Evolutionary conservation across 805 yeast genomes (phyloP), one percentile per base, ranked within the genome.

Genomic region (Cyberlindnera suaveolens): DNA sequence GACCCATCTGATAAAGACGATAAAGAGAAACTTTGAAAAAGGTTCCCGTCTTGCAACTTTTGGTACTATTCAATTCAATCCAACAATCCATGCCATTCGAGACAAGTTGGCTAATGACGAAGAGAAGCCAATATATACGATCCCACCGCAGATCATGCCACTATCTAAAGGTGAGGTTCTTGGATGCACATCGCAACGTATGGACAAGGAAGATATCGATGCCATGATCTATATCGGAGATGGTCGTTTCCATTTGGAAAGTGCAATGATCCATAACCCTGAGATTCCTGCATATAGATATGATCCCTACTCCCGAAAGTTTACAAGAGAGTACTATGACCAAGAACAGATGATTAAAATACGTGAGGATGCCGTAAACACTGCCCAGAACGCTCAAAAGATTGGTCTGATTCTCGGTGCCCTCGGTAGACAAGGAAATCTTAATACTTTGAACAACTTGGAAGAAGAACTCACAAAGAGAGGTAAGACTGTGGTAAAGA

Each of bases 201-300:
- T 93, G 34, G 82, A 82, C 50, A 70, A 74, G 18, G 71, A 72
- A 5, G 82, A 79, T 35, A 72, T 76, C 30, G 79, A 80, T 54
- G 95, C 90, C 0, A 87, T 90, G 83, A 74, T 93, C 3, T 93
- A 91, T 57, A 71, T 93, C 18, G 99, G 99, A 30, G 99, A 93
- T 64, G 99, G 99, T 13, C 68, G 99, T 40, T 93, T 93, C 66
- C 99, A 93, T 63, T 68, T 93, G 36, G 99, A 93, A 60, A 79
- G 91, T 40, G 88, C 97, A 6, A 91, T 93, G 98, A 93, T 93
- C 43, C 98, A 90, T 63, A 93, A 93, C 59, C 99, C 99, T 0
- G 78, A 78, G 5, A 75, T 91, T 15, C 95, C 95, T 0, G 98
- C 98, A 0, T 93, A 71, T 63, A 77, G 96, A 55, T 93, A 93